Evolutionary conservation across 225 moss, liverwort and hornwort species (phyloP), one percentile per base, ranked within the genome.

Genomic region (Straminergon stramineum): DNA sequence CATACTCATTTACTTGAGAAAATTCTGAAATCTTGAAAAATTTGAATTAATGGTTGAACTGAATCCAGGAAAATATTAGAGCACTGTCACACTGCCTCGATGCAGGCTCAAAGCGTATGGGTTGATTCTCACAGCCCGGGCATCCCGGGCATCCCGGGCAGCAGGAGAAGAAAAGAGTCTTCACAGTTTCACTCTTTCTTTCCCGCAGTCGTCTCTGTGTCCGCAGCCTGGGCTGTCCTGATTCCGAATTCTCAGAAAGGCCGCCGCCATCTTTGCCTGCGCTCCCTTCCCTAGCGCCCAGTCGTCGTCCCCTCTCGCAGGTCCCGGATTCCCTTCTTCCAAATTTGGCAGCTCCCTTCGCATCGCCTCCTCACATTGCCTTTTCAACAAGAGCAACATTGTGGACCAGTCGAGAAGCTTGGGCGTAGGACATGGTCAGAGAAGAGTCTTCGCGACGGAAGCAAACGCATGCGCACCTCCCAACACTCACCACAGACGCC

Each of bases 261-360:
- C 66, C 93, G 93, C 93, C 93, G 93, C 90, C 93, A 88, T 93
- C 90, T 65, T 88, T 41, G 65, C 64, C 30, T 58, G 30, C 63
- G 37, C 52, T 23, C 62, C 5, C 68, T 48, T 34, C 34, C 37
- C 28, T 28, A 31, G 39, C 28, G 58, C 84, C 39, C 52, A 56
- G 84, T 84, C 84, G 52, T 69, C 39, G 84, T 24, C 51, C 21
- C 11, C 23, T 83, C 48, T 63, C 34, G 23, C 35, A 57, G 56
- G 64, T 34, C 45, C 57, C n/a, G 66, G 61, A 71, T 81, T 70
- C 48, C 27, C 32, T 37, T 23, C 48, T 57, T 26, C 90, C 90
- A 85, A 93, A 91, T 93, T 93, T 93, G 86, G 89, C 17, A 41
- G 51, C 32, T 48, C 14, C 52, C 66, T 51, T 22, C 60, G 30